phyloP scores from a whole-genome alignment of 371 early-diverging fungal genomes.

The Mucor plumbeus region DNA sequence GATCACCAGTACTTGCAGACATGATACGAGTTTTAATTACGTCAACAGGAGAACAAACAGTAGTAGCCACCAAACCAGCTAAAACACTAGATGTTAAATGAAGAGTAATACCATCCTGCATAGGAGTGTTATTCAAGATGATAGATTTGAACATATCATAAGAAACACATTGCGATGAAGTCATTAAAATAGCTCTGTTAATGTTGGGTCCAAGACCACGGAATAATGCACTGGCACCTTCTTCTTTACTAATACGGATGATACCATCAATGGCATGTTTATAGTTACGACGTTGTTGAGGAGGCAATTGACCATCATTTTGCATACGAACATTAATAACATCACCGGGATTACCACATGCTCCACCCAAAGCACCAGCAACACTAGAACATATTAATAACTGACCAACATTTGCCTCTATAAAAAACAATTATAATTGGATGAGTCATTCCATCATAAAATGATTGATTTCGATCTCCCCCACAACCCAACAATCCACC shows the following conservation, averaged over 20 bases:
- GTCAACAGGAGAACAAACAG: slow-evolving; percentile 86
- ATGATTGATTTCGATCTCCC: slow-evolving; percentile 5
- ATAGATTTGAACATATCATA: slow-evolving; percentile 77
- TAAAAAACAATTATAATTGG: slow-evolving; percentile 16
- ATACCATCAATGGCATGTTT: slow-evolving; percentile 80
- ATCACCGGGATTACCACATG: slow-evolving; percentile 86
- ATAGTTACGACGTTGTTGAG: slow-evolving; percentile 71
- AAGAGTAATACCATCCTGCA: slow-evolving; percentile 67
- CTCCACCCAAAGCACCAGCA: slow-evolving; percentile 82
- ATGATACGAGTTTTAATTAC: slow-evolving; percentile 92
- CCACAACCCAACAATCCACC: background rate
- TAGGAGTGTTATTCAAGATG: slow-evolving; percentile 60
- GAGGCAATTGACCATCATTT: slow-evolving; percentile 78
- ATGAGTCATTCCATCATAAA: slow-evolving; percentile 27
- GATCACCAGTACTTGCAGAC: slow-evolving; percentile 57
- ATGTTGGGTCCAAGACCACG: slow-evolving; percentile 79
- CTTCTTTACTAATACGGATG: slow-evolving; percentile 66
- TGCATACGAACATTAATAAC: slow-evolving; percentile 87
- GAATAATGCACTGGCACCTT: slow-evolving; percentile 69
- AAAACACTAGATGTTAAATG: slow-evolving; percentile 80
- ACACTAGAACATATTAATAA: slow-evolving; percentile 67
- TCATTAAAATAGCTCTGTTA: slow-evolving; percentile 80
- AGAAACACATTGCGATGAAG: slow-evolving; percentile 73
- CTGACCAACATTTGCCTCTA: slow-evolving; percentile 30
- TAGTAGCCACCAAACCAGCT: slow-evolving; percentile 90